A percentile compares a stretch with the other conserved stretches of the same genome.
Conservation (phyloP, 2,329 filamentous ascomycete genomes). For the Aspergillus uvarum region DNA sequence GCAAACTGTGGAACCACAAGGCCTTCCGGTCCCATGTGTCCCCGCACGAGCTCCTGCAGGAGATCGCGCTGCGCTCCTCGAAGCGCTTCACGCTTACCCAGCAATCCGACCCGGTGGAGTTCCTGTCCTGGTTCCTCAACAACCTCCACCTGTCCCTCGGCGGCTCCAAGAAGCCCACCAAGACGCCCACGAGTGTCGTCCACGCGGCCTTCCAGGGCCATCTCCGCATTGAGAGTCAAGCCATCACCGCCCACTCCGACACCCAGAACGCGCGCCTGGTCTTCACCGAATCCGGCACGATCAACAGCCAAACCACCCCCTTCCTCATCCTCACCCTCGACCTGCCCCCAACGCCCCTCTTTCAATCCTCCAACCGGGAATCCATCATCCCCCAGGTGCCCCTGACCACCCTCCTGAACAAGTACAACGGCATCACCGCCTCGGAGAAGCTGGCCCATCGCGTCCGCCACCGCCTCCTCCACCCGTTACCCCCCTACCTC, state of each 20-base stretch:
- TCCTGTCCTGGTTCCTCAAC: slow-evolving; percentile 96
- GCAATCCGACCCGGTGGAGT: slow-evolving; percentile 94
- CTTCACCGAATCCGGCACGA: slow-evolving; percentile 85
- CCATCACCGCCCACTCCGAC: slow-evolving; percentile 87
- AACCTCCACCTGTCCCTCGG: slow-evolving; percentile 89
- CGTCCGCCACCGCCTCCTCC: slow-evolving; percentile 82
- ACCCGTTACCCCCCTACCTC: slow-evolving; percentile 87
- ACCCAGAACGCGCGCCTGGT: slow-evolving; percentile 76
- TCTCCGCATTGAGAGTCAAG: slow-evolving; percentile 88
- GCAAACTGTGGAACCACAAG: slow-evolving; percentile 96
- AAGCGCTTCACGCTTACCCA: slow-evolving; percentile 89
- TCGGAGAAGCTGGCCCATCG: slow-evolving; percentile 89
- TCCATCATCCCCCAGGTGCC: slow-evolving; percentile 87
- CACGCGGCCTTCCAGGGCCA: slow-evolving; percentile 93
- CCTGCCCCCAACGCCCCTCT: slow-evolving; percentile 85
- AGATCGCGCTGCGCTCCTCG: slow-evolving; percentile 83
- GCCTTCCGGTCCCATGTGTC: slow-evolving; percentile 97
- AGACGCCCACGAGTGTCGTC: slow-evolving; percentile 66
- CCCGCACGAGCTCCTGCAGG: slow-evolving; percentile 93
- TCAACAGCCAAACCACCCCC: slow-evolving; percentile 72
- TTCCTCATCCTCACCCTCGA: slow-evolving; percentile 94
- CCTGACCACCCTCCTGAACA: slow-evolving; percentile 76
- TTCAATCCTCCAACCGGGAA: slow-evolving; percentile 89
- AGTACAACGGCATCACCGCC: slow-evolving; percentile 85
- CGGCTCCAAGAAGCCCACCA: slow-evolving; percentile 81